Evolutionary conservation across 768 basidiomycete species (phyloP).

Genomic region (Xerocomellus amylosporus): DNA sequence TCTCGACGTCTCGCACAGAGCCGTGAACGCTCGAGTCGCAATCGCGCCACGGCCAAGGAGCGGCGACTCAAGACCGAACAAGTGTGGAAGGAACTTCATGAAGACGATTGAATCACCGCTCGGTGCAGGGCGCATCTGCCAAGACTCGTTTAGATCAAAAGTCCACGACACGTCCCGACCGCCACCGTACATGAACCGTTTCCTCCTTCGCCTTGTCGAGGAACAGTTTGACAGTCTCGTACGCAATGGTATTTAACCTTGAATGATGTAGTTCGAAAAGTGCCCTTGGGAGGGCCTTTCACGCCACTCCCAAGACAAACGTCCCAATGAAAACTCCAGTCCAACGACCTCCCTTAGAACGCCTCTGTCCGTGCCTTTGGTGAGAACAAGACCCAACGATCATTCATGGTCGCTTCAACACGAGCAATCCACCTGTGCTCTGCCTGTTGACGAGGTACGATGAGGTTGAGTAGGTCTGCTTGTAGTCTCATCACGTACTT

Average conservation of each 20-base stretch:
- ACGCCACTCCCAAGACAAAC: not conserved
- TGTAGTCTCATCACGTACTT: slow-evolving; percentile 28
- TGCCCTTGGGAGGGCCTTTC: not conserved
- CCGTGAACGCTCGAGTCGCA: slow-evolving; percentile 53
- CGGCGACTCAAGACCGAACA: slow-evolving; percentile 54
- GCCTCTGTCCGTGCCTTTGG: not conserved
- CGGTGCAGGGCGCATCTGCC: not conserved
- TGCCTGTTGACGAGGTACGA: slow-evolving; percentile 4
- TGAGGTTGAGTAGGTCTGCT: slow-evolving; percentile 20
- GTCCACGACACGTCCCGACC: not conserved
- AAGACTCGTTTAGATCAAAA: not conserved
- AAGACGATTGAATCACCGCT: slow-evolving; percentile 33
- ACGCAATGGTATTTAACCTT: not conserved
- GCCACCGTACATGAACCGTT: not conserved
- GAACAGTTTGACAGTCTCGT: not conserved
- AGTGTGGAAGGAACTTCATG: slow-evolving; percentile 60
- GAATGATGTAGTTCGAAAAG: not conserved
- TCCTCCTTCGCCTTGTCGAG: not conserved
- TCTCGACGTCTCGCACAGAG: slow-evolving; percentile 42
- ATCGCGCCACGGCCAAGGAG: slow-evolving; percentile 60
- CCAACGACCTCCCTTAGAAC: slow-evolving; percentile 1
- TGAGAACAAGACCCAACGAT: not conserved
- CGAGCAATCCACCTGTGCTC: not conserved
- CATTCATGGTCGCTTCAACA: not conserved
- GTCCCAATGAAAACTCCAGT: not conserved